These are phyloP conservation scores for Hypoxylon lienhwacheense DNA, from an alignment of 495 filamentous ascomycete species.

Conservation along the genomic window DNA sequence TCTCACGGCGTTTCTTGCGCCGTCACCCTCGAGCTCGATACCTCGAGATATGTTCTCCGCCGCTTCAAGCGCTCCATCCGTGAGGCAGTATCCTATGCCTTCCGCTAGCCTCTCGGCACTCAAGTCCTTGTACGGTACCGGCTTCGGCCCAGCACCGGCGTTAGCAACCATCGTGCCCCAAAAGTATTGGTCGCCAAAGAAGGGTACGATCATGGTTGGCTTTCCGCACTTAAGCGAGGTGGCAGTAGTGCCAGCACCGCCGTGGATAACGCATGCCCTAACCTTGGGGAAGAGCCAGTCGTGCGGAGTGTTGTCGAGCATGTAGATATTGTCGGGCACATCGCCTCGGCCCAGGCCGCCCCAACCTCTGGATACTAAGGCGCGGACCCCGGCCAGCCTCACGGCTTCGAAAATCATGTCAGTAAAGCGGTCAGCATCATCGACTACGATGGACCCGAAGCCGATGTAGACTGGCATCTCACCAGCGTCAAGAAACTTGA, in stretches of 20 bases:
- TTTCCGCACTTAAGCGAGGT: conserved; percentile 64
- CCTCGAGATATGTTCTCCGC: conserved; percentile 61
- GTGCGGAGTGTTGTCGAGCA: conserved; percentile 68
- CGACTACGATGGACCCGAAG: conserved; percentile 70
- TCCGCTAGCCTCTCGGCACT: conserved; percentile 64
- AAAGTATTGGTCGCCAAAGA: conserved; percentile 77
- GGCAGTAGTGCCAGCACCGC: conserved; percentile 68
- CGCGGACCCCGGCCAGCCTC: conserved; percentile 59
- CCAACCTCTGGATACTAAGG: conserved; percentile 68
- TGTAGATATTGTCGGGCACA: conserved; percentile 59
- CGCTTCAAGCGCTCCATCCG: conserved; percentile 56
- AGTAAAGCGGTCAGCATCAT: conserved; percentile 64
- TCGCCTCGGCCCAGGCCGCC: conserved; percentile 61
- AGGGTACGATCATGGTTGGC: conserved; percentile 68
- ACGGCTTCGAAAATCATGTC: conserved; percentile 65
- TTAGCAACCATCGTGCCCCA: conserved; percentile 76
- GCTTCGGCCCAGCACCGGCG: conserved; percentile 66
- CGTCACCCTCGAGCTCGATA: conserved; percentile 71
- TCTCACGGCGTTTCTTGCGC: conserved; percentile 69
- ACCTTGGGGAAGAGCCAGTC: conserved; percentile 70
- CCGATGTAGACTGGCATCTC: conserved; percentile 65
- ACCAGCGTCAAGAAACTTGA: conserved; percentile 58
- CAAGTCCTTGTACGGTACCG: conserved; percentile 73
- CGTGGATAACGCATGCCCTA: conserved; percentile 63
- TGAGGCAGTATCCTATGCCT: conserved; percentile 68